phyloP scores from a whole-genome alignment of 495 filamentous ascomycete species.

The Podospora fimiseda region DNA sequence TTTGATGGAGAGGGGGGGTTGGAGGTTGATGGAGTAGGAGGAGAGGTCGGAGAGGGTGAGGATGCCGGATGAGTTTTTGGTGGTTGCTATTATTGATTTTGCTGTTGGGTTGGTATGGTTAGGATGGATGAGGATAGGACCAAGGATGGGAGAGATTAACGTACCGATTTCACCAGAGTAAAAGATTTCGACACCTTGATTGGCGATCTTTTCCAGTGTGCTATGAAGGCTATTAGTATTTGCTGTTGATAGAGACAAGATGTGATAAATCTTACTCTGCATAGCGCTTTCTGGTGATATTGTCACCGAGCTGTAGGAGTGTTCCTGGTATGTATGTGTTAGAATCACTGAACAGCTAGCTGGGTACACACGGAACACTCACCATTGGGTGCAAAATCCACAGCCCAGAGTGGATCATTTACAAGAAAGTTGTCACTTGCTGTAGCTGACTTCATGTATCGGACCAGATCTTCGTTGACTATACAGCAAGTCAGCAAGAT shows the following conservation, averaged over 20 bases:
- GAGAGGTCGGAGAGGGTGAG: conserved; percentile 76
- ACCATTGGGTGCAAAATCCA: background rate
- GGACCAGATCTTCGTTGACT: conserved; percentile 60
- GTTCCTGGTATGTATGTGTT: conserved; percentile 25
- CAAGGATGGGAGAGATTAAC: conserved; percentile 17
- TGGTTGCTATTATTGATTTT: conserved; percentile 60
- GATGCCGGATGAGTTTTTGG: conserved; percentile 62
- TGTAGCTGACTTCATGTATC: conserved; percentile 52
- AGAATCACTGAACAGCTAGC: too few relatives aligned
- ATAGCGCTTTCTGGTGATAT: conserved; percentile 69
- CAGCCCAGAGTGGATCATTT: background rate
- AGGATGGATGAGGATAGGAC: background rate
- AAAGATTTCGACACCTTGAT: conserved; percentile 63
- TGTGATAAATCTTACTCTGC: conserved; percentile 44
- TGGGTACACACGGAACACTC: background rate
- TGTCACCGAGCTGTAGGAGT: conserved; percentile 62
- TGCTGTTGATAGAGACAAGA: background rate
- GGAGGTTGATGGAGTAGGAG: conserved; percentile 58
- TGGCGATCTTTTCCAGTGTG: conserved; percentile 68
- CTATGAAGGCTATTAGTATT: conserved; percentile 16
- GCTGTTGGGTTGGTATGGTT: conserved; percentile 39
- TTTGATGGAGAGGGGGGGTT: conserved; percentile 56
- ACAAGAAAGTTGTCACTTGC: background rate
- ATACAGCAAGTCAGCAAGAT: conserved; percentile 6
- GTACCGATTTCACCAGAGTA: conserved; percentile 57